Evolutionary conservation across 1,284 basidiomycete genomes (phyloP), one percentile per base, ranked within the genome.

Genomic region (Amylostereum chailletii): DNA sequence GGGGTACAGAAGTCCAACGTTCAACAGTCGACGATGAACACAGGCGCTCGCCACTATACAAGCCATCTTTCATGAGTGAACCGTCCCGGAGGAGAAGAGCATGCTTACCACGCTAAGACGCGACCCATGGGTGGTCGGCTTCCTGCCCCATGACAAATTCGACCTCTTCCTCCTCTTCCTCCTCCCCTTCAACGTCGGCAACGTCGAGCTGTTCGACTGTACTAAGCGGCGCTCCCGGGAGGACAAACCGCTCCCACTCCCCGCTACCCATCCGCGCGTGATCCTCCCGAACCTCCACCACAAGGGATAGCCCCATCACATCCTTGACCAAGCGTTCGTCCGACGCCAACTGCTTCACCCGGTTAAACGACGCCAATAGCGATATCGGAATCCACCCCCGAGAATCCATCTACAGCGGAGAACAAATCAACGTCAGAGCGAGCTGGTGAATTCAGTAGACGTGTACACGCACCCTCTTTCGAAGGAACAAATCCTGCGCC

Each of bases 371-470:
- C 3, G 88, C 86, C 50, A 96, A 76, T 50, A 91, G 71, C 7
- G 76, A 58, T 41, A 94, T 85, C 26, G 85, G 78, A 49, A 96
- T 85, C 90, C 91, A 96, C 11, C 93, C 93, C 53, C 79, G 73
- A 2, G 79, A 74, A 62, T 95, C 90, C 93, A 96, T 94, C 91
- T 95, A 47, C 32, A 11, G 27, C n/a, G 45, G 30, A 1, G 29
- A 7, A 39, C 34, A 43, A 45, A 39, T 52, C 49, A 48, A 49
- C 40, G n/a, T 10, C 8, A 52, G 40, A 27, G 51, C 49, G 42
- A 33, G 11, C 7, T 26, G 9, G 6, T 44, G 32, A 37, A 31
- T 41, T 37, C 34, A 49, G 29, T 39, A 42, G 53, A 5, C 48
- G 11, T 1, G 29, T 44, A 47, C 2, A 70, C 77, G 58, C 57